Conservation (phyloP, 257 asterid genomes). For the Lithospermum erythrorhizon region DNA sequence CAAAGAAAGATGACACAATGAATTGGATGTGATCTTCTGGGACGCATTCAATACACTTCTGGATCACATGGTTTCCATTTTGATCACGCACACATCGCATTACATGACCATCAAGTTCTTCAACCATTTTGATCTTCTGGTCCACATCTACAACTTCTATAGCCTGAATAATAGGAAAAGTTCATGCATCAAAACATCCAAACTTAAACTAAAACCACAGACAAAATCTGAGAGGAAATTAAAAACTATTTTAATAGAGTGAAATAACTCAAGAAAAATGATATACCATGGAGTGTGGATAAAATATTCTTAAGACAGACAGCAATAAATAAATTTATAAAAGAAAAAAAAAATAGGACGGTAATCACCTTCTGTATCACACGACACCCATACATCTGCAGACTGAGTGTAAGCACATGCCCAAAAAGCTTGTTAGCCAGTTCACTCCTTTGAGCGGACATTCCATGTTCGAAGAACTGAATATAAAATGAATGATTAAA, state of each 20-base stretch:
- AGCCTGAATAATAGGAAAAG: slow-evolving; percentile 39
- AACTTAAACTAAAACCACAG: not conserved
- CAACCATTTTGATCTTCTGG: slow-evolving; percentile 58
- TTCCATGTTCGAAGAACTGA: slow-evolving; percentile 88
- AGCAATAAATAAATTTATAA: not conserved
- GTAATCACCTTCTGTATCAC: slow-evolving; percentile 73
- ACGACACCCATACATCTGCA: slow-evolving; percentile 97
- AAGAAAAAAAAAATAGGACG: not conserved
- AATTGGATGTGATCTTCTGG: slow-evolving; percentile 54
- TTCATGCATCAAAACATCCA: not conserved
- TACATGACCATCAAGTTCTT: slow-evolving; percentile 76
- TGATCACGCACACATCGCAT: slow-evolving; percentile 84
- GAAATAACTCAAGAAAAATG: not conserved
- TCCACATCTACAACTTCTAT: slow-evolving; percentile 68
- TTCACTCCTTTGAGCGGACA: slow-evolving; percentile 59
- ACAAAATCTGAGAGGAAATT: not conserved
- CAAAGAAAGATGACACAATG: slow-evolving; percentile 60
- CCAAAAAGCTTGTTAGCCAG: slow-evolving; percentile 64
- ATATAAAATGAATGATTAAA: slow-evolving; percentile 9
- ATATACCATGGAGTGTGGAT: no score
- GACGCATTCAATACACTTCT: slow-evolving; percentile 71
- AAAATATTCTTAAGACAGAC: not conserved
- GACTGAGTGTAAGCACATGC: slow-evolving; percentile 59
- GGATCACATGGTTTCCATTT: slow-evolving; percentile 89
- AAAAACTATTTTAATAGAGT: no score